Evolutionary conservation across 2,329 filamentous ascomycete genomes (phyloP).

Genomic region (Fusarium algeriense): DNA sequence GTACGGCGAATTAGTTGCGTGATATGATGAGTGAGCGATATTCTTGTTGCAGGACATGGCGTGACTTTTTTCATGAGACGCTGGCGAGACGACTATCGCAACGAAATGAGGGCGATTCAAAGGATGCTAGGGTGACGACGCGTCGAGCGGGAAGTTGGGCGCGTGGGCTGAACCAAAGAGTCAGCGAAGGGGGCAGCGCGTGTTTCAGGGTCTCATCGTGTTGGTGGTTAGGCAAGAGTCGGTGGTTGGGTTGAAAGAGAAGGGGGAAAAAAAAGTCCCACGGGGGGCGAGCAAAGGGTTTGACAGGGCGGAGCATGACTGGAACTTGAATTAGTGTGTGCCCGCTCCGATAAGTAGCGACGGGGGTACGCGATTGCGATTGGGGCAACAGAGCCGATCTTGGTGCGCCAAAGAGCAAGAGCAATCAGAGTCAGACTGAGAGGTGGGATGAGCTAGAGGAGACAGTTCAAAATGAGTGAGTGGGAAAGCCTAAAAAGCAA

Average conservation of each 20-base stretch:
- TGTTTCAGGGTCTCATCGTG: constrained; percentile 46
- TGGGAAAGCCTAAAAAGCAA: constrained; percentile 39
- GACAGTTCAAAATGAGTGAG: constrained; percentile 28
- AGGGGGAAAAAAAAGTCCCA: constrained; percentile 27
- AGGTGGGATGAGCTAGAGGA: constrained; percentile 25
- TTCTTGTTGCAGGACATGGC: constrained; percentile 10
- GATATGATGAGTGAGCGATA: constrained; percentile 8
- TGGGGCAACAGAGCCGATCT: constrained; percentile 34
- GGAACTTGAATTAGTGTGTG: constrained; percentile 42
- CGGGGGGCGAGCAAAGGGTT: constrained; percentile 44
- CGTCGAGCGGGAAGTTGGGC: constrained; percentile 28
- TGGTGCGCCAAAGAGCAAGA: constrained; percentile 27
- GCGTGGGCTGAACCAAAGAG: constrained; percentile 27
- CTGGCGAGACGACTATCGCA: constrained; percentile 34
- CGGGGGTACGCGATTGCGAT: constrained; percentile 37
- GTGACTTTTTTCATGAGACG: constrained; percentile 40
- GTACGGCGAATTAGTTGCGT: constrained; percentile 1
- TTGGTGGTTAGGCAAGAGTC: constrained; percentile 40
- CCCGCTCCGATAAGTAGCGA: constrained; percentile 23
- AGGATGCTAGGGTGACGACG: constrained; percentile 30
- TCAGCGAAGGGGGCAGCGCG: constrained; percentile 44
- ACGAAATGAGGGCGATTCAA: constrained; percentile 7
- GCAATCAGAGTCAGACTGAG: constrained; percentile 28
- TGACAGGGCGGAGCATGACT: constrained; percentile 43
- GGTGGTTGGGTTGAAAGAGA: constrained; percentile 37